Conservation (phyloP, 1,139 yeast genomes). For the Citeromyces siamensis region DNA sequence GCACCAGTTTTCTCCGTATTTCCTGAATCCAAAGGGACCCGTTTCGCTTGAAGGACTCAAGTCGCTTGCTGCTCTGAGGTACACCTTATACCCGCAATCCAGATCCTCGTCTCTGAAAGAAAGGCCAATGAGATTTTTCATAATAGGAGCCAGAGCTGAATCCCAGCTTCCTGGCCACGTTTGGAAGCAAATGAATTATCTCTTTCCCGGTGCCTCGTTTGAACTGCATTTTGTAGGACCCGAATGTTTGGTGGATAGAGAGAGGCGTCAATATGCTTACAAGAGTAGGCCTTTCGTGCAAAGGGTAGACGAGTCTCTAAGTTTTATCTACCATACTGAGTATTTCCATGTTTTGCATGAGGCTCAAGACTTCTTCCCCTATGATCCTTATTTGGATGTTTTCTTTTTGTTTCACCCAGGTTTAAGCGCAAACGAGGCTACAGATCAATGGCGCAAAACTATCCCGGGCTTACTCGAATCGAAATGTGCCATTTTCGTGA, state of each 20-base stretch:
- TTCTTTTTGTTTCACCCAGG: slow-evolving; percentile 96
- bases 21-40: slow-evolving; percentile 74
- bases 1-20: slow-evolving; percentile 80
- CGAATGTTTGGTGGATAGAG: slow-evolving; percentile 67
- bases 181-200: slow-evolving; percentile 86
- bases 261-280: slow-evolving; percentile 38
- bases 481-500: slow-evolving; percentile 82
- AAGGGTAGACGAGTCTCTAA: slow-evolving; percentile 64
- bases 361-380: slow-evolving; percentile 91
- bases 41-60: slow-evolving; percentile 85
- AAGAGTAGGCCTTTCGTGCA: slow-evolving; percentile 53
- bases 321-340: slow-evolving; percentile 75
- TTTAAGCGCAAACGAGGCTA: slow-evolving; percentile 71
- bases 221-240: slow-evolving; percentile 94
- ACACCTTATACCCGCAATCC: slow-evolving; percentile 73
- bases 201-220: slow-evolving; percentile 73
- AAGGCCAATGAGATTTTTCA: slow-evolving; percentile 80
- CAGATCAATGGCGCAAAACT: slow-evolving; percentile 71
- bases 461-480: slow-evolving; percentile 82
- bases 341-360: slow-evolving; percentile 87
- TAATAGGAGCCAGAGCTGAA: slow-evolving; percentile 88
- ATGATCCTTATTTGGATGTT: slow-evolving; percentile 89
- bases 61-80: slow-evolving; percentile 82
- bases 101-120: slow-evolving; percentile 54
- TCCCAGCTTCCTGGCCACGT: slow-evolving; percentile 90